Evolutionary conservation across 2,329 filamentous ascomycete species (phyloP), one percentile per base, ranked within the genome.

Genomic region (Monilinia fructigena): DNA sequence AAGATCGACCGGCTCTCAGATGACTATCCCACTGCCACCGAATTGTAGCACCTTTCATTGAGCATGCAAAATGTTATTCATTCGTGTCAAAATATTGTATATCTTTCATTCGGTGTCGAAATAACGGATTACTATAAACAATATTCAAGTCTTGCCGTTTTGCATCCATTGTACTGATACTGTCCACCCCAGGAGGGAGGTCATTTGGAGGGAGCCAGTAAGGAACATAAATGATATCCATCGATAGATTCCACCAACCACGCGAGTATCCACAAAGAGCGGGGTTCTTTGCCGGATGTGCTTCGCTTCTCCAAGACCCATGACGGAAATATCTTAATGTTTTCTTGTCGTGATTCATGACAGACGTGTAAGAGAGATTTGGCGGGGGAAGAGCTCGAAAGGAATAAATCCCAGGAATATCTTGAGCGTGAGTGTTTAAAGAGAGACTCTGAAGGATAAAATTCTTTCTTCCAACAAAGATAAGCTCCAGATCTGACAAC

Each of bases 51-150:
- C 26, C 26, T 4, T 59, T 59, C 2, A 42, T 59, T 5, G 56
- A 59, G 45, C 20, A n/a, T n/a, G 56, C 56, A 23, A 59, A 28
- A 59, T 59, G 56, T 20, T n/a, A n/a, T n/a, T n/a, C n/a, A n/a
- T n/a, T n/a, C n/a, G n/a, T 59, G 56, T 20, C 56, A 23, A 59
- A 28, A 59, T 59, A 42, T 20, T 48, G 56, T 12, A 48, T 31
- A 7, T 12, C 42, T 35, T 20, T 1, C 56, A 59, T 35, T 4
- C 42, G 26, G 11, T 23, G 8, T 6, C 31, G 56, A 4, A 59
- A 59, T 16, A 16, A 4, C 0, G 26, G 11, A 10, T 31, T 5
- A 10, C 2, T 1, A n/a, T 7, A 11, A 48, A 45, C 10, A n/a
- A 48, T 20, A 35, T 28, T 59, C 56, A 48, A 16, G 12, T 59